Evolutionary conservation across 2,329 filamentous ascomycete species (phyloP), one percentile per base, ranked within the genome.

Genomic region (Cryoendolithus antarcticus): DNA sequence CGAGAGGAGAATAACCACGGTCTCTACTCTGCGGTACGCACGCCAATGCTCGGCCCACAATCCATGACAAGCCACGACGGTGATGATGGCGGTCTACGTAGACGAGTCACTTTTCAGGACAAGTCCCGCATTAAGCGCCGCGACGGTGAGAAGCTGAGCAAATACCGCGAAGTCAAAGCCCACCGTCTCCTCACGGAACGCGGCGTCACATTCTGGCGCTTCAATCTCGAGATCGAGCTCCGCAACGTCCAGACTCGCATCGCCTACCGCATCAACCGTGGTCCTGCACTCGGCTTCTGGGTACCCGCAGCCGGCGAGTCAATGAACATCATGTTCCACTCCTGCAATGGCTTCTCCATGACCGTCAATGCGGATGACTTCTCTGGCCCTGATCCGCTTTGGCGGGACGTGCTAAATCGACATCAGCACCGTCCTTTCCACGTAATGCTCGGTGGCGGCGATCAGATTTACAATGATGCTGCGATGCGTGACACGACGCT

Each of bases 261-360:
- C 47, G 89, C 88, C 0, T 98, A 98, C 61, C 83, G 88, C 39
- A 93, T 98, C 65, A 98, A 98, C 55, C 74, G 80, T 34, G 89
- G 91, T 1, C 88, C 89, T 4, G 77, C 85, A 2, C 78, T 84
- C 38, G 85, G 82, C 1, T 98, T 98, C 59, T 98, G 91, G 89
- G 86, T 98, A 1, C 91, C 93, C 4, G 82, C 81, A 27, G 74
- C 71, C 36, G 81, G 77, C 10, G 73, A 93, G 58, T 75, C 82
- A 2, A 98, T 98, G 91, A 95, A 96, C 63, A 84, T 95, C 58
- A 94, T 96, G 86, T 98, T 95, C 64, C 76, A 96, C 65, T 94
- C 83, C 58, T 94, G 91, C 66, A 98, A 98, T 58, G 91, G 93
- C 2, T 98, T 98, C 66, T 89, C 85, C 51, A 60, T 81, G 37